Base-by-base conservation (phyloP, 192 early-diverging fungal genomes). In the Ramicandelaber brevisporus region DNA sequence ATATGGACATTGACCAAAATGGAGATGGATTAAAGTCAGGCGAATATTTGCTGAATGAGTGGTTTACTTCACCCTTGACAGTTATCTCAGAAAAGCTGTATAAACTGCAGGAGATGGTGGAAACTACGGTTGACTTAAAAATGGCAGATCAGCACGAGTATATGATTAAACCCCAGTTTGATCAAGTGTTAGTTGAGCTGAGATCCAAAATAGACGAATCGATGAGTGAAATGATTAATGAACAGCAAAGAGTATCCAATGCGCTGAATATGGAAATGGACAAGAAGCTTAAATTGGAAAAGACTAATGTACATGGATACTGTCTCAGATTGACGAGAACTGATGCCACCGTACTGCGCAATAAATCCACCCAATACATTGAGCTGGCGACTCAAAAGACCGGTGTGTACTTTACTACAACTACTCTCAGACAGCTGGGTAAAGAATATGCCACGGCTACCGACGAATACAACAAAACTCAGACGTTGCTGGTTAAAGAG, bases 281-380 rank as follows among this genome's bases (percentile, higher is more conserved):
- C 16, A 85, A 84, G 32, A 83, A 80, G 39, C 56, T 90, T 12
- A 88, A 89, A 47, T 60, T 93, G 40, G 90, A 97, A 29, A 72
- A 82, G 24, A 73, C 72, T 41, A 36, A 59, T 10, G 46, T 70
- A 11, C 78, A 74, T 27, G 90, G 90, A 15, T 62, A 86, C 55
- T 78, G 83, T 41, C 55, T 97, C 30, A 55, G 86, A 5, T 53
- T 97, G 6, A 63, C 69, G 17, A 53, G 77, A 31, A 56, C 49
- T 14, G 73, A 89, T 25, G 61, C 73, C 10, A 33, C 59, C 5
- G 57, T 52, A 9, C 53, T 92, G 21, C 65, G 82, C 7, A 62
- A 68, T 26, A 68, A 73, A 21, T 40, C 46, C 26, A 36, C 40
- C 20, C 53, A 56, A 29, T 87, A 70, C 41, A 76, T 76, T 39